Base-by-base conservation (phyloP, 2,329 filamentous ascomycete genomes). In the Zasmidium cellare region DNA sequence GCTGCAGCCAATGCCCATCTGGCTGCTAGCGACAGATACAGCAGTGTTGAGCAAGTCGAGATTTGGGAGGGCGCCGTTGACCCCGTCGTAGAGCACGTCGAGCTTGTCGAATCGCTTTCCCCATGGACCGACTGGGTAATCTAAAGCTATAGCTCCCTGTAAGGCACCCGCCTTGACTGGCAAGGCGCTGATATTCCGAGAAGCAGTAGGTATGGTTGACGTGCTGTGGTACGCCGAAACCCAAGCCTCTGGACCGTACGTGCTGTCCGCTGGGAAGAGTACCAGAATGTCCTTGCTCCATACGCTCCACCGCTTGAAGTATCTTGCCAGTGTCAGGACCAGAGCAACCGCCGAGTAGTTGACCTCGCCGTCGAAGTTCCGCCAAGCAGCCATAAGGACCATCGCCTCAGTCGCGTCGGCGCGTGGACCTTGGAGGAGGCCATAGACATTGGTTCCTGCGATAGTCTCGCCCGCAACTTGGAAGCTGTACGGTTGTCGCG, bases 251-350 rank as follows among this genome's bases (percentile, higher is more conserved):
- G 92, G 91, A 0, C 93, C 94, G 11, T 90, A 89, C 58, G 87
- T 89, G 73, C 91, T 96, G 75, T 99, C 94, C 0, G 90, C 88
- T 0, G 94, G 87, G 48, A 99, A 83, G 5, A 99, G 77, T 66
- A 99, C 86, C 58, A 99, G 93, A 65, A 99, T 96, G 73, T 99
- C 94, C 76, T 99, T 99, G 58, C 92, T 97, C 94, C 94, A 99
- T 24, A 99, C 82, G 53, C 92, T 97, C 94, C 94, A 99, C 66
- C 90, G 86, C 76, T 96, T 96, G 78, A 99, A 97, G 76, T 99
- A 99, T 65, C 94, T 86, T 24, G 91, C 90, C 65, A 99, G 77
- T 0, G 93, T 92, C 68, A 99, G 78, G 1, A 92, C 87, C 28
- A 99, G 82, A 7, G 92, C 88, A 5, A 99, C 87, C 18, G 93